Base-by-base conservation (phyloP, 352 stramenopile genomes). In the Hyaloperonospora brassicae region DNA sequence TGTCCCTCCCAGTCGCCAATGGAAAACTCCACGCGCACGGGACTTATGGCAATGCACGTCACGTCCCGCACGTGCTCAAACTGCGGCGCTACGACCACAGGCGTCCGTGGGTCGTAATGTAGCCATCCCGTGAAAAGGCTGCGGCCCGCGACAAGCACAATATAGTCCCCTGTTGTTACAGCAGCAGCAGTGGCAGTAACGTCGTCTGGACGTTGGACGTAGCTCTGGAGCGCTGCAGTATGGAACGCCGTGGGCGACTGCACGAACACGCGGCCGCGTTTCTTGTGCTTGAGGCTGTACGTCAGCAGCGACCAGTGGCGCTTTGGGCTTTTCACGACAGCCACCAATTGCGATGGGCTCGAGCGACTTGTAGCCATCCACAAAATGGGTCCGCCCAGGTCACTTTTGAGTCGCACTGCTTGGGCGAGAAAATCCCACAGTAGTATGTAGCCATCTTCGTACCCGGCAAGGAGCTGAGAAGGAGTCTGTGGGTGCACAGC, bases 341-440 rank as follows among this genome's bases (percentile, higher is more conserved):
- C 73, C 1, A 89, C 57, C 43, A 93, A 51, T 49, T 81, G 72
- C 23, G 79, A 88, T 12, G 78, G 76, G 24, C 72, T 72, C 1
- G 65, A 66, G 4, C 52, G 52, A 42, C 78, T 89, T 5, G 72
- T 73, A 10, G 66, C 73, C 73, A 93, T 86, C 83, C 83, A 93
- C 10, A 86, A 54, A 13, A 89, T 64, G 1, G 67, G 65, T 17
- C 55, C 65, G 35, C 72, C 70, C 21, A 62, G 64, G 39, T 79
- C 61, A 49, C 84, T 61, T 57, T 81, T 66, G 35, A 86, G 59
- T 27, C 89, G 44, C 36, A 75, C 54, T 52, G 83, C 87, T 51
- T 88, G 78, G 12, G 88, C 73, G 17, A 76, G 69, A 47, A 89
- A 84, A 62, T 93, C 83, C 80, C 80, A 93, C 7, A 89, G 51